Evolutionary conservation across 306 rosid genomes (phyloP).

Genomic region (Cicer arietinum): DNA sequence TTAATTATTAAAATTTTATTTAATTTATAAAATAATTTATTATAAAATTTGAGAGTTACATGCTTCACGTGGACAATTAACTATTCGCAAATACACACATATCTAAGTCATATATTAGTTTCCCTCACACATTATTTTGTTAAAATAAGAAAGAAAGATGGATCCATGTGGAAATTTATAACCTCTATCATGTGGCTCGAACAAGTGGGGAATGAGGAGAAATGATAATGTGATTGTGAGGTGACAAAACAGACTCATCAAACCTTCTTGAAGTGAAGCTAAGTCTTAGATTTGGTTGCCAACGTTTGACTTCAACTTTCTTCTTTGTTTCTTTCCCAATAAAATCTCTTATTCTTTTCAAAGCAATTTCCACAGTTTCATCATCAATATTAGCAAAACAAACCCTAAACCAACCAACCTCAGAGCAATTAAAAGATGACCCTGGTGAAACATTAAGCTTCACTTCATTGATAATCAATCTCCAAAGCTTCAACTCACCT

Average conservation of each 20-base stretch:
- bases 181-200: conserved; percentile 43
- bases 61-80: conserved; percentile 8
- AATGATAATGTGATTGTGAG: conserved; percentile 46
- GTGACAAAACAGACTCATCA: conserved; percentile 64
- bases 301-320: conserved; percentile 38
- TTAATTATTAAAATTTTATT: too few relatives aligned
- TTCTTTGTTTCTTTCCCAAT: conserved; percentile 49
- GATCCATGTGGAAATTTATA: not conserved
- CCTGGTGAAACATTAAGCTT: conserved; percentile 96
- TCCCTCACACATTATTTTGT: conserved; percentile 7
- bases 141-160: not conserved
- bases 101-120: not conserved
- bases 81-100: conserved; percentile 2
- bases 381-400: conserved; percentile 93
- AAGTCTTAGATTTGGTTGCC: conserved; percentile 57
- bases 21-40: too few relatives aligned
- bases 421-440: conserved; percentile 72
- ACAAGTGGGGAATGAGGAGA: conserved; percentile 85
- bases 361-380: conserved; percentile 66
- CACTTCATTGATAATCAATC: conserved; percentile 66
- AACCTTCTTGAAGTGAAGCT: conserved; percentile 57
- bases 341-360: conserved; percentile 63
- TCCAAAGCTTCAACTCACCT: conserved; percentile 75
- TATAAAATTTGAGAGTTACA: too few relatives aligned
- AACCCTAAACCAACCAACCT: conserved; percentile 96